phyloP scores from a whole-genome alignment of 768 basidiomycete genomes.

The Kwoniella mangroviensis region DNA sequence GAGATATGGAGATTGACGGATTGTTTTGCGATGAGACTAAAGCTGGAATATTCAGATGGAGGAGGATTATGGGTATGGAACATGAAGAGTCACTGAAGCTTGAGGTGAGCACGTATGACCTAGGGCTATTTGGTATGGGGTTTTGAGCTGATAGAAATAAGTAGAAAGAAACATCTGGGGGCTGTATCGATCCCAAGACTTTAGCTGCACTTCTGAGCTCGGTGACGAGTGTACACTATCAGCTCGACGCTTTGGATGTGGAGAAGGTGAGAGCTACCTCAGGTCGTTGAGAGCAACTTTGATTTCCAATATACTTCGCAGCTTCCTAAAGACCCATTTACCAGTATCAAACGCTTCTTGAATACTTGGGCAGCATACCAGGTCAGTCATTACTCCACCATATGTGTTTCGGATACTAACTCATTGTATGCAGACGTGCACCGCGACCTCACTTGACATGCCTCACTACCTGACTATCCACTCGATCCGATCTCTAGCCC shows the following conservation, averaged over 20 bases:
- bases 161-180: constrained; percentile 53
- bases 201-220: constrained; percentile 45
- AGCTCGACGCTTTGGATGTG: constrained; percentile 39
- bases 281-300: background rate
- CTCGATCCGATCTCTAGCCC: constrained; percentile 30
- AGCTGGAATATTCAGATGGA: constrained; percentile 42
- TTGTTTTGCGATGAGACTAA: constrained; percentile 54
- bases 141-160: background rate
- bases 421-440: background rate
- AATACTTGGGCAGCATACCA: constrained; percentile 41
- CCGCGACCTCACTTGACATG: background rate
- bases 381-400: constrained; percentile 15
- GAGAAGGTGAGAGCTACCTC: constrained; percentile 33
- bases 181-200: constrained; percentile 51
- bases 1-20: constrained; percentile 38
- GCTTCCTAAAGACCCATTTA: constrained; percentile 49
- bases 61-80: constrained; percentile 51
- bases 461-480: constrained; percentile 25
- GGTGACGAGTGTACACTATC: constrained; percentile 48
- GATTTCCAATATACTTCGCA: background rate
- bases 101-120: constrained; percentile 31
- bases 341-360: constrained; percentile 35
- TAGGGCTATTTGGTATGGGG: no score
- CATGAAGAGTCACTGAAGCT: constrained; percentile 46
- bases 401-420: background rate